Conservation (phyloP, 352 stramenopile genomes). For the Phytophthora brassicae region DNA sequence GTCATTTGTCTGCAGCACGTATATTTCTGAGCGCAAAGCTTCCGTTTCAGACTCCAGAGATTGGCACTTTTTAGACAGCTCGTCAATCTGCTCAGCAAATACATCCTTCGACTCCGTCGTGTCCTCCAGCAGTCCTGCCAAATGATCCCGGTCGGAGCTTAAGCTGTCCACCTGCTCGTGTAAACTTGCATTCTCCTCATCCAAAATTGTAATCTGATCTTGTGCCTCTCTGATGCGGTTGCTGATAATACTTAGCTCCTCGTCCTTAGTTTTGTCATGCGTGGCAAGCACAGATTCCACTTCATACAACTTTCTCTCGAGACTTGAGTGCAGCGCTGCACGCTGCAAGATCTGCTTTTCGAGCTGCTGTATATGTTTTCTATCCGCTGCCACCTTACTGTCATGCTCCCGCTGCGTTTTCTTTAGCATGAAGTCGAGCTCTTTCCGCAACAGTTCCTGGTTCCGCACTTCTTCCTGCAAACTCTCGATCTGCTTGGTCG, state of each 20-base stretch:
- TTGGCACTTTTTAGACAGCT: conserved; percentile 36
- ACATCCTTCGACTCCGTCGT: conserved; percentile 53
- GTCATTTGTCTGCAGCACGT: conserved; percentile 65
- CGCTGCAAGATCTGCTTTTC: conserved; percentile 78
- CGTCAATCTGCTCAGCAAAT: conserved; percentile 58
- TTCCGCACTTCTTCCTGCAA: conserved; percentile 69
- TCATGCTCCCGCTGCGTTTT: conserved; percentile 76
- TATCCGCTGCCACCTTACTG: conserved; percentile 55
- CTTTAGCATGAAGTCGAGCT: conserved; percentile 72
- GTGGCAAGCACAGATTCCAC: conserved; percentile 57
- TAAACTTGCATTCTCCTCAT: conserved; percentile 45
- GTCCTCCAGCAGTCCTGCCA: conserved; percentile 35
- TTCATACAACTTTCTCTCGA: conserved; percentile 77
- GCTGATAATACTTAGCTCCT: conserved; percentile 40
- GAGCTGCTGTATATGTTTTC: conserved; percentile 70
- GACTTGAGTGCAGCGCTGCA: conserved; percentile 54
- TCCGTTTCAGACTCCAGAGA: conserved; percentile 54
- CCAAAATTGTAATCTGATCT: conserved; percentile 31
- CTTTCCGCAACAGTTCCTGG: conserved; percentile 56
- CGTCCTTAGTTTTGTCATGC: conserved; percentile 49
- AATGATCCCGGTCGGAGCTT: conserved; percentile 34
- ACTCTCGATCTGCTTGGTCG: conserved; percentile 41
- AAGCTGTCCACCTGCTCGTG: conserved; percentile 30
- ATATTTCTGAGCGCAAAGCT: conserved; percentile 61
- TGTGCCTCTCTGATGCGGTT: conserved; percentile 36